Base-by-base conservation (phyloP, 306 rosid species). In the Castanospermum australe region DNA sequence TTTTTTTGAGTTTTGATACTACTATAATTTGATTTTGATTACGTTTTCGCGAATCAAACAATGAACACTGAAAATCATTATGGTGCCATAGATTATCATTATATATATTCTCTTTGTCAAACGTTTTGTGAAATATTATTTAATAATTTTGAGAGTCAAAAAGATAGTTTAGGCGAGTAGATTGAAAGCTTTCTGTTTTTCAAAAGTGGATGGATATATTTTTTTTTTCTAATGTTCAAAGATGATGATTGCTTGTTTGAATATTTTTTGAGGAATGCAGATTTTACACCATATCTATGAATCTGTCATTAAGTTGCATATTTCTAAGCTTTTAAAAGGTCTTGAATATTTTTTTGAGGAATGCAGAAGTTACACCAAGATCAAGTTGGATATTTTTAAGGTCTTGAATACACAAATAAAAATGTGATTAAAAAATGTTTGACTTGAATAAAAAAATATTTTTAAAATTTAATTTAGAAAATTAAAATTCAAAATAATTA, bases 61-160 rank as follows among this genome's bases (percentile, higher is more conserved):
- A 73, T 66, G 56, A 56, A 36, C 54, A 36, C 4, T 15, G 72
- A 55, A 55, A 67, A 83, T 83, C 62, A 82, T 82, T 62, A 41
- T 33, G 44, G 54, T 45, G 54, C 48, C 24, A 71, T 60, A 7
- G 2, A 21, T 66, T 57, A 48, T 21, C n/a, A 5, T 5, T 57
- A 48, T 21, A 25, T 12, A 62, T 24, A 54, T 36, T 51, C 39
- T 45, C 48, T 24, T 78, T 55, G 74, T 15, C 61, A 75, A 72
- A 71, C 56, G 48, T 45, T 73, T 48, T 41, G 47, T 24, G 62
- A 41, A 24, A 12, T 17, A 17, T 68, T 60, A 30, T 82, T 67
- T 36, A 7, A 44, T 47, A 57, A 10, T 73, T 8, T 20, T 35
- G n/a, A 51, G 54, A 47, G 76, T 68, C 64, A 59, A 81, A 74